phyloP scores from a whole-genome alignment of 2,329 filamentous ascomycete species.

The Huntiella bhutanensis region DNA sequence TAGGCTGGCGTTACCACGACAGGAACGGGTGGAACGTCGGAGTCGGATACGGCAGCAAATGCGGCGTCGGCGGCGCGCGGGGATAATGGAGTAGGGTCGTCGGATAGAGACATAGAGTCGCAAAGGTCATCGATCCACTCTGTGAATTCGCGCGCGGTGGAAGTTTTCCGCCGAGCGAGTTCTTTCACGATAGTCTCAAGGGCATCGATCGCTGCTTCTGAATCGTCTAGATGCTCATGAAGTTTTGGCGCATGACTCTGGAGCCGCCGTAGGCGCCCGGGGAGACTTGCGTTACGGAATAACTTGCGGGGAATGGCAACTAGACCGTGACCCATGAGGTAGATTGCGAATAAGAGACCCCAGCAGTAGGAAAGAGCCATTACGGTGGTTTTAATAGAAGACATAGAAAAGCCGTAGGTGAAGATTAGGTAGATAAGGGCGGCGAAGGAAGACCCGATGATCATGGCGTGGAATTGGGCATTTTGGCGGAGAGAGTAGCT shows the following conservation, averaged over 20 bases:
- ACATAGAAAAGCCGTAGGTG: conserved; percentile 52
- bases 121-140: conserved; percentile 94
- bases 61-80: conserved; percentile 18
- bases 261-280: conserved; percentile 51
- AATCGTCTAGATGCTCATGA: conserved; percentile 76
- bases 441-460: conserved; percentile 48
- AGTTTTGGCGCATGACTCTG: conserved; percentile 63
- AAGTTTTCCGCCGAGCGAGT: conserved; percentile 56
- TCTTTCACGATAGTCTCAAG: conserved; percentile 66
- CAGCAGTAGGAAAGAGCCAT: conserved; percentile 94
- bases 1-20: conserved; percentile 85
- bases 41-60: conserved; percentile 20
- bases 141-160: conserved; percentile 53
- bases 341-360: conserved; percentile 80
- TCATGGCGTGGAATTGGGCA: conserved; percentile 69
- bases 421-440: conserved; percentile 72
- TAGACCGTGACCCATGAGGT: conserved; percentile 91
- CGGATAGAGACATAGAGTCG: conserved; percentile 54
- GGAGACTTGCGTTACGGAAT: conserved; percentile 61
- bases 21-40: conserved; percentile 37
- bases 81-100: conserved; percentile 28
- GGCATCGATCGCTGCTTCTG: conserved; percentile 59
- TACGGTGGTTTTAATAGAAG: conserved; percentile 60
- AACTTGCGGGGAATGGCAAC: conserved; percentile 75
- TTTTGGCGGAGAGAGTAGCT: conserved; percentile 75